Percentiles rank a stretch among this genome's conserved stretches.
phyloP scores from a whole-genome alignment of 2,329 filamentous ascomycete genomes.

The Davidsoniella eucalypti region DNA sequence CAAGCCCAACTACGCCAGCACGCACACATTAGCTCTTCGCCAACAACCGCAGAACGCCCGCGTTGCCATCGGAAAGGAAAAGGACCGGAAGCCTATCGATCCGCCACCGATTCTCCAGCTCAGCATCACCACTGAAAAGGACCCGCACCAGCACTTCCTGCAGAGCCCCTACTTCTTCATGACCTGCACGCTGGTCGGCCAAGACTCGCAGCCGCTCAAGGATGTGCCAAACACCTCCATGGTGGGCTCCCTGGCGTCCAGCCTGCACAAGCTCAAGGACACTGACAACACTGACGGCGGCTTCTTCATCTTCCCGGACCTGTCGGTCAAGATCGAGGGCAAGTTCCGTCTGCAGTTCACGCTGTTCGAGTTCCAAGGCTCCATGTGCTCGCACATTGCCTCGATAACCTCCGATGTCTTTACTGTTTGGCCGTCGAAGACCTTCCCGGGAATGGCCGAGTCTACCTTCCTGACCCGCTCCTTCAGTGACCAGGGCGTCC shows the following conservation, averaged over 20 bases:
- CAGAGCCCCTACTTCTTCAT: constrained; percentile 31
- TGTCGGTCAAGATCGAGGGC: constrained; percentile 63
- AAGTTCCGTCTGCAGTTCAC: constrained; percentile 59
- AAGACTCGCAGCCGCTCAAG: constrained; percentile 23
- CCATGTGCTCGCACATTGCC: constrained; percentile 20
- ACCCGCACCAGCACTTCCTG: constrained; percentile 29
- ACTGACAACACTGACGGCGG: constrained; percentile 60
- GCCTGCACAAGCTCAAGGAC: constrained; percentile 68
- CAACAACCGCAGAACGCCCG: constrained; percentile 53
- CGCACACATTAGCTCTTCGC: constrained; percentile 32
- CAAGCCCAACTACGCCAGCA: constrained; percentile 5
- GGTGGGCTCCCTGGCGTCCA: constrained; percentile 61
- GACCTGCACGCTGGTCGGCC: constrained; percentile 27
- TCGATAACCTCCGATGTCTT: constrained; percentile 48
- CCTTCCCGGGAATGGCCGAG: constrained; percentile 64
- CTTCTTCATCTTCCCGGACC: constrained; percentile 82
- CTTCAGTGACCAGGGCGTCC: constrained; percentile 77
- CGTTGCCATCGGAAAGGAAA: constrained; percentile 57
- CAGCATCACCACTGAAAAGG: constrained; percentile 22
- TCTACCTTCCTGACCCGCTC: constrained; percentile 67
- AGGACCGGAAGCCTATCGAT: constrained; percentile 76
- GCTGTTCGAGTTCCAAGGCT: constrained; percentile 41
- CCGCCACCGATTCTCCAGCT: constrained; percentile 74
- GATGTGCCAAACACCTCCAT: constrained; percentile 32
- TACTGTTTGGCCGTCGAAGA: constrained; percentile 46